Evolutionary conservation across 2,329 filamentous ascomycete species (phyloP), one percentile per base, ranked within the genome.

Genomic region (Colletotrichum filicis): DNA sequence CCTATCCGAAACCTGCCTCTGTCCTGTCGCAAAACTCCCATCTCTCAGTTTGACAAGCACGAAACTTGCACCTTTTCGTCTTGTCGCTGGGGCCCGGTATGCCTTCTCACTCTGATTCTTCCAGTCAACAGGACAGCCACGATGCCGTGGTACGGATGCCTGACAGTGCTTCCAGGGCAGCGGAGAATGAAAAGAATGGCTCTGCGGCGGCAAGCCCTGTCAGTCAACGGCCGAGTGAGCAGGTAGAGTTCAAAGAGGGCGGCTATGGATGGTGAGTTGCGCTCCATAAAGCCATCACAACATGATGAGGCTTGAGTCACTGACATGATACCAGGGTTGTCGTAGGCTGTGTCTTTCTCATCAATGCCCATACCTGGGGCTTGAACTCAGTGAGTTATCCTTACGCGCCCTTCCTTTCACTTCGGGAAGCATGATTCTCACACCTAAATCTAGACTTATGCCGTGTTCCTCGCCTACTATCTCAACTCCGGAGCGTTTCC

Each of bases 351-450:
- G 83, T 87, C 74, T 86, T 87, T 63, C 80, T 90, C 74, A 87
- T 93, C 70, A 93, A 93, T 78, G 90, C 87, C 8, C 92, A 94
- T 78, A 94, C 92, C 1, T 95, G 93, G 93, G 93, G 93, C 8
- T 83, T 95, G 74, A 95, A 94, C 79, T 90, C 88, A 68, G 88
- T 90, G 76, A 69, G 87, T 77, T 52, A 9, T 22, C 6, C 7
- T 12, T 32, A 22, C 24, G 1, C 26, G 26, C n/a, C 11, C 12
- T 8, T 46, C 19, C 46, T 42, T 52, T 46, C 9, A 59, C 37
- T n/a, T 28, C 63, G 30, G 57, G n/a, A 42, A 58, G 19, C 24
- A 28, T 12, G 22, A 56, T 59, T 37, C 49, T 73, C 16, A 74
- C 57, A 64, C 42, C 22, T 16, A 28, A 35, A 53, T 68, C 46